These are phyloP conservation scores for Apiospora arundinis DNA, from an alignment of 2,329 filamentous ascomycete genomes.

Conservation along the genomic window DNA sequence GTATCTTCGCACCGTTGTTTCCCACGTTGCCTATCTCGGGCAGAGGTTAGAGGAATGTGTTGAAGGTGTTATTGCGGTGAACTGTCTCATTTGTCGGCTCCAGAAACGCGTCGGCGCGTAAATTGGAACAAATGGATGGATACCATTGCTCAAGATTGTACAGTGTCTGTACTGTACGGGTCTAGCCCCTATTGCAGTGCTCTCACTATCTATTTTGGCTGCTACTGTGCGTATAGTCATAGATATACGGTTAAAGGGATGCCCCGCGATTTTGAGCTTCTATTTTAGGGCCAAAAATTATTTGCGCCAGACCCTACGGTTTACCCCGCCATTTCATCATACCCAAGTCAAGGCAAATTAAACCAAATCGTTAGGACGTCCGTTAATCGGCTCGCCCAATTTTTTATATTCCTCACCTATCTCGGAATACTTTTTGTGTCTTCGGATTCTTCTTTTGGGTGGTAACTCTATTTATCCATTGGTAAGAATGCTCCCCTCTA, in stretches of 20 bases:
- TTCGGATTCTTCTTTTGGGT: background rate
- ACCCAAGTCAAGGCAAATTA: constrained; percentile 4
- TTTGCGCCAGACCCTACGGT: constrained; percentile 11
- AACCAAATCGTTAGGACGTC: background rate
- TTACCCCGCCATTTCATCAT: constrained; percentile 18
- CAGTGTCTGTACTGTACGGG: background rate
- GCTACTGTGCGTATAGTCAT: background rate
- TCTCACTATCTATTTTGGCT: too few species aligned
- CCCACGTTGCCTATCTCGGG: too few species aligned
- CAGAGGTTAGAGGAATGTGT: background rate
- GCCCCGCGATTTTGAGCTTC: constrained; percentile 21
- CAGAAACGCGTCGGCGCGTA: constrained; percentile 17
- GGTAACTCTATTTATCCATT: background rate
- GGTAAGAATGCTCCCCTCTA: background rate
- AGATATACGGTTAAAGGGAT: background rate
- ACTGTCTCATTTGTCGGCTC: background rate
- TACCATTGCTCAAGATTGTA: background rate
- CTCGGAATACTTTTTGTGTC: background rate
- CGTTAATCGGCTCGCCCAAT: background rate
- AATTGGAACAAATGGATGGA: background rate
- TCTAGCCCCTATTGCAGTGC: too few species aligned
- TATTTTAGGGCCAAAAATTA: constrained; percentile 16
- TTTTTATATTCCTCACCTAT: constrained; percentile 1
- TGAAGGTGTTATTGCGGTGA: background rate
- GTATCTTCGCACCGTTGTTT: background rate